These are phyloP conservation scores for Venturia effusa DNA, from an alignment of 2,329 filamentous ascomycete species.

Conservation along the genomic window DNA sequence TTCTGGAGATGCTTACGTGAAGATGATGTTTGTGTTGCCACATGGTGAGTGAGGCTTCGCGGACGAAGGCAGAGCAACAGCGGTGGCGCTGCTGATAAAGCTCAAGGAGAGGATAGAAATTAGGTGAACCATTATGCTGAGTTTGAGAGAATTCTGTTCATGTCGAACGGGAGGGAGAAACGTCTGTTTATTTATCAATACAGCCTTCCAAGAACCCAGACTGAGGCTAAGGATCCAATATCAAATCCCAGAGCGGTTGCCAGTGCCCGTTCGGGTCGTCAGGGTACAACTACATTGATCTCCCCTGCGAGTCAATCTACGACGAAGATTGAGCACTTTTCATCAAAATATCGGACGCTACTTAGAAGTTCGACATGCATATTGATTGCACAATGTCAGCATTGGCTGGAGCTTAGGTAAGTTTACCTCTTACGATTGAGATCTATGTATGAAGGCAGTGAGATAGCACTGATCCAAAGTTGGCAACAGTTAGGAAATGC, in stretches of 20 bases:
- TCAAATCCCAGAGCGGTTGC: too few species aligned
- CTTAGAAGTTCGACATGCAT: not conserved
- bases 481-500: not conserved
- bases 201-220: not conserved
- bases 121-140: not conserved
- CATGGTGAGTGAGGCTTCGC: not conserved
- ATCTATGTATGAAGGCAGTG: too few species aligned
- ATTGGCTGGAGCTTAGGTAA: not conserved
- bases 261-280: not conserved
- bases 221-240: not conserved
- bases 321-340: not conserved
- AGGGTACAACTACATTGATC: not conserved
- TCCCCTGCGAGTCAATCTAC: not conserved
- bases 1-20: not conserved
- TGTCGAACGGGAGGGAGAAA: not conserved
- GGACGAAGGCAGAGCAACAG: not conserved
- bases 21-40: conserved; percentile 1
- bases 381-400: not conserved
- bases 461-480: not conserved
- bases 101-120: not conserved
- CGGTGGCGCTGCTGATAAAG: not conserved
- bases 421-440: too few species aligned
- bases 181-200: not conserved
- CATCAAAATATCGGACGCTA: not conserved
- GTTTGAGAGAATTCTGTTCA: not conserved